Base-by-base conservation (phyloP, 2,329 filamentous ascomycete species). In the Byssochlamys sp. region DNA sequence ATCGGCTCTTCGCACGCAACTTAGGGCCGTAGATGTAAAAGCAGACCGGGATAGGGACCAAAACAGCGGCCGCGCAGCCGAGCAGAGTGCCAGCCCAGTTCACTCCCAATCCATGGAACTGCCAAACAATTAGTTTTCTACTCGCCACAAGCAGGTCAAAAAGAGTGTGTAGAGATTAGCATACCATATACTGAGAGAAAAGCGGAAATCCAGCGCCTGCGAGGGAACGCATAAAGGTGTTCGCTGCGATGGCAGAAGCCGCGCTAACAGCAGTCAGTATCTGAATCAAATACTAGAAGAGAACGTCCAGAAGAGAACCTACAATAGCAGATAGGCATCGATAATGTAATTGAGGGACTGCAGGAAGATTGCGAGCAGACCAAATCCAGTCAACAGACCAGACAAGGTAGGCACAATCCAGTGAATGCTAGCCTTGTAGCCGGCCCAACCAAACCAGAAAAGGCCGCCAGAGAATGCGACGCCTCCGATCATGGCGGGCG, bases 241-340 rank as follows among this genome's bases (percentile, higher is more conserved):
- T 80, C 28, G 77, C 78, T 9, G 77, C 75, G 28, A 79, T 74
- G 7, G 78, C 78, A 11, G 74, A 78, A 2, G 78, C 78, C n/a
- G 78, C 77, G 60, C 77, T 75, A 59, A 27, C 19, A 12, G 28
- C 45, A 25, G 24, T n/a, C 33, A 58, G 28, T n/a, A 26, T 55
- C 31, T 35, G 52, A 14, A 52, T 10, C 19, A 53, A 29, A n/a
- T 31, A 14, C 14, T 10, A 19, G 26, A 9, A 39, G 4, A 14
- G 5, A 29, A 39, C 24, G 5, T 31, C 14, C n/a, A 29, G 31
- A 31, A 14, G 29, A 27, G 9, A 35, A 64, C 65, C 27, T 59
- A 66, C 64, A 66, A 76, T 14, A 69, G 60, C 19, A 64, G 55
- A 61, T 69, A 71, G 1, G 67, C 68, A 50, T 75, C 71, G 7